These are phyloP conservation scores for Suillus sp. DNA, from an alignment of 768 basidiomycete genomes.

Conservation along the genomic window DNA sequence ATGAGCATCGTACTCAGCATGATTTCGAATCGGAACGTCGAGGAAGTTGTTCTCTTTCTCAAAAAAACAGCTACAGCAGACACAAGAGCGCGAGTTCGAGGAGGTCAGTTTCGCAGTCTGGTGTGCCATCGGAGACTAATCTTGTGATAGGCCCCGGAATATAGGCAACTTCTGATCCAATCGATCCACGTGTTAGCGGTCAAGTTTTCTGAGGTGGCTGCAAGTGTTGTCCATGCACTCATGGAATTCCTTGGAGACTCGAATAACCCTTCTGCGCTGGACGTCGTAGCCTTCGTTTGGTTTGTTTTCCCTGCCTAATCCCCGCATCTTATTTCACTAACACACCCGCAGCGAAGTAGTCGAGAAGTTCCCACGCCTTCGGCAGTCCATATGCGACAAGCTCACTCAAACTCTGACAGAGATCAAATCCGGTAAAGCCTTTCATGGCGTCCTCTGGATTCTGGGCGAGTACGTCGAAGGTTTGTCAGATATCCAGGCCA, in stretches of 20 bases:
- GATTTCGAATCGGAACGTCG: conserved; percentile 92
- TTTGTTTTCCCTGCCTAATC: background rate
- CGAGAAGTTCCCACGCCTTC: conserved; percentile 92
- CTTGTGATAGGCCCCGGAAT: conserved; percentile 75
- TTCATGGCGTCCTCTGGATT: conserved; percentile 96
- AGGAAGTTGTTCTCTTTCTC: conserved; percentile 93
- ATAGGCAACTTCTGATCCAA: conserved; percentile 94
- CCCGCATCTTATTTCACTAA: background rate
- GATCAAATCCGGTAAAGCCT: conserved; percentile 96
- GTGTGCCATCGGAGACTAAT: background rate
- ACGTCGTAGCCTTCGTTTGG: background rate
- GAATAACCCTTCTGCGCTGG: background rate
- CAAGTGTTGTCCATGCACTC: conserved; percentile 89
- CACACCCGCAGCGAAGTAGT: conserved; percentile 75
- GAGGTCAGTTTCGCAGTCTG: conserved; percentile 40
- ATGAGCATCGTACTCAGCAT: conserved; percentile 87
- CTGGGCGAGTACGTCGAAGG: conserved; percentile 46
- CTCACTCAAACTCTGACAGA: conserved; percentile 72
- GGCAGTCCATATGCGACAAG: conserved; percentile 81
- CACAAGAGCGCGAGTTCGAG: conserved; percentile 49
- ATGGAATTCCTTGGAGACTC: conserved; percentile 93
- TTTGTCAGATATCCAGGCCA: conserved; percentile 63
- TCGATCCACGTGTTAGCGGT: conserved; percentile 96
- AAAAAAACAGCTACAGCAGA: conserved; percentile 97
- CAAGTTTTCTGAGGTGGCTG: conserved; percentile 95